phyloP scores from a whole-genome alignment of 495 filamentous ascomycete genomes.

The Platismatia glauca region DNA sequence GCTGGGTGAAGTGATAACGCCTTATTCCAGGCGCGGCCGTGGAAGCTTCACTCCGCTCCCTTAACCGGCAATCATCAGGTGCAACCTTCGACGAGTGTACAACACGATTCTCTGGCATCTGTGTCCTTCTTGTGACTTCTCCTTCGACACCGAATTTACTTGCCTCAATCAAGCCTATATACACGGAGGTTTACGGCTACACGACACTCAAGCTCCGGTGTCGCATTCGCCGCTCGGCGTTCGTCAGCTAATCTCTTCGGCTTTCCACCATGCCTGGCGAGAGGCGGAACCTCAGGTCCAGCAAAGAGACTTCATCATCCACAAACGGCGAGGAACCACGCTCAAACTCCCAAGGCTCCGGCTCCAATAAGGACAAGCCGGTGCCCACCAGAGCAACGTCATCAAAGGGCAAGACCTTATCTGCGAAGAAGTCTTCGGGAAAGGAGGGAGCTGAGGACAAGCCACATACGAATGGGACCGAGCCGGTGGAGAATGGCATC shows the following conservation, averaged over 20 bases:
- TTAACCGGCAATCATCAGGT: constrained; percentile 11
- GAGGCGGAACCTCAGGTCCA: constrained; percentile 49
- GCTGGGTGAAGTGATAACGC: constrained; percentile 3
- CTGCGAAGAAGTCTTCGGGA: constrained; percentile 37
- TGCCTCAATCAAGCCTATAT: background rate
- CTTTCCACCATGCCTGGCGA: constrained; percentile 42
- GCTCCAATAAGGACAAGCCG: constrained; percentile 41
- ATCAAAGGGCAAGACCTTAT: constrained; percentile 42
- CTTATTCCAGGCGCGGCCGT: background rate
- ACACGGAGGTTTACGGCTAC: background rate
- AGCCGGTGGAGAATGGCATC: constrained; percentile 65
- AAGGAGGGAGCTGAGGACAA: constrained; percentile 53
- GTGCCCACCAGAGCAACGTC: constrained; percentile 31
- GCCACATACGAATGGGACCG: constrained; percentile 61
- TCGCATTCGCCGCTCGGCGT: constrained; percentile 19
- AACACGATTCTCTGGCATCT: background rate
- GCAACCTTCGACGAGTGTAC: constrained; percentile 4
- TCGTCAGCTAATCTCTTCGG: constrained; percentile 7
- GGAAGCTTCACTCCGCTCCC: constrained; percentile 4
- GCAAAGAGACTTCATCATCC: constrained; percentile 48
- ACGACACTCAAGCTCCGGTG: constrained; percentile 5
- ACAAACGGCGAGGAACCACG: constrained; percentile 48
- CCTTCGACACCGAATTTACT: background rate
- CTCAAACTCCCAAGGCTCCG: constrained; percentile 44
- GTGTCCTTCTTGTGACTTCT: background rate